A percentile compares a stretch with the other conserved stretches of the same genome.
Conservation (phyloP, 306 rosid genomes). For the Prunus campanulata region DNA sequence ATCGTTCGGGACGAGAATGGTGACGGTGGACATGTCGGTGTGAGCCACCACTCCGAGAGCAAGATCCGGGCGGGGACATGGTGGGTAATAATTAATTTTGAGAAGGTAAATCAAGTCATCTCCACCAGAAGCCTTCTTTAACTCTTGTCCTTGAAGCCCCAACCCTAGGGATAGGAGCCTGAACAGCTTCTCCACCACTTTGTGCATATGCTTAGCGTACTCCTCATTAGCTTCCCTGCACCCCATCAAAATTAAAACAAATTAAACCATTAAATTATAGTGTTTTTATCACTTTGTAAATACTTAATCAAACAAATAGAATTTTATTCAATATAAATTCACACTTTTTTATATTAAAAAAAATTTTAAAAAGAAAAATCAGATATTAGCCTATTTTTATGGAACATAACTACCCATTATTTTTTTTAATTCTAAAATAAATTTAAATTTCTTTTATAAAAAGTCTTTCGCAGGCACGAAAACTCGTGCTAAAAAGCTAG, state of each 20-base stretch:
- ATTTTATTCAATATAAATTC: too few species aligned
- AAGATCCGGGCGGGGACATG: slow-evolving; percentile 75
- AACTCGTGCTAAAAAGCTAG: too few species aligned
- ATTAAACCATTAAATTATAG: background rate
- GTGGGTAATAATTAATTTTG: slow-evolving; percentile 83
- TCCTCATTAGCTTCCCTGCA: slow-evolving; percentile 64
- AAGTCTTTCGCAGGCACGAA: too few species aligned
- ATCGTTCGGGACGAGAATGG: slow-evolving; percentile 70
- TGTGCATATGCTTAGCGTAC: slow-evolving; percentile 42
- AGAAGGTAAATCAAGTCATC: slow-evolving; percentile 52
- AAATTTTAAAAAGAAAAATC: too few species aligned
- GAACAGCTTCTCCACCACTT: slow-evolving; percentile 53
- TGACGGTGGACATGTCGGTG: slow-evolving; percentile 65
- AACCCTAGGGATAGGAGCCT: slow-evolving; percentile 48
- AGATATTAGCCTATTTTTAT: too few species aligned
- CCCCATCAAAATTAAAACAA: background rate
- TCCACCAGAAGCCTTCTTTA: slow-evolving; percentile 53
- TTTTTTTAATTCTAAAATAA: too few species aligned
- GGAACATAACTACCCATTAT: too few species aligned
- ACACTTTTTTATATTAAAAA: too few species aligned
- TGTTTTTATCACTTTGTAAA: too few species aligned
- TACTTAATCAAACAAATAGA: too few species aligned
- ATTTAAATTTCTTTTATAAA: too few species aligned
- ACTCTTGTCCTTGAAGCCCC: slow-evolving; percentile 57
- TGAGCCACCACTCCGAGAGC: slow-evolving; percentile 75